Evolutionary conservation across 331 rosid genomes (phyloP).

Genomic region (Malus hybrid): DNA sequence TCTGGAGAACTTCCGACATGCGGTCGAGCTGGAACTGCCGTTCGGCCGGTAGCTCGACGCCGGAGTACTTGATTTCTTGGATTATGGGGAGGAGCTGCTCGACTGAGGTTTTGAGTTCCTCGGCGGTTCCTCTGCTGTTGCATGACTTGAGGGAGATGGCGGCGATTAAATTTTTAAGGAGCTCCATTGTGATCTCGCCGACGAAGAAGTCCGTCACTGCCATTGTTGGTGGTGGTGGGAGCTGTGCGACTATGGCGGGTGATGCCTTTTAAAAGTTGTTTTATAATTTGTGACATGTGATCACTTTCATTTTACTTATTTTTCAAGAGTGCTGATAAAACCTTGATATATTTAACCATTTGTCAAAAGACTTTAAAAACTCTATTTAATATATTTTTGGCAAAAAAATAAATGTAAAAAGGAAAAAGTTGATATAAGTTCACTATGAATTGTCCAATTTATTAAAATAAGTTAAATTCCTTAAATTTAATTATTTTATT

Average conservation of each 20-base stretch:
- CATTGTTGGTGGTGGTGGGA: slow-evolving; percentile 19
- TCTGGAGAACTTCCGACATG: slow-evolving; percentile 45
- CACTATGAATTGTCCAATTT: too few relatives aligned
- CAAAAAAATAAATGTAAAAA: too few relatives aligned
- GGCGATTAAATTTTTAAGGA: slow-evolving; percentile 34
- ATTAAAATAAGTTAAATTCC: too few relatives aligned
- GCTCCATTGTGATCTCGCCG: slow-evolving; percentile 79
- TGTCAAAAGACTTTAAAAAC: too few relatives aligned
- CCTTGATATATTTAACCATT: too few relatives aligned
- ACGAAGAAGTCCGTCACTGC: slow-evolving; percentile 65
- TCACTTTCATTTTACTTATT: neutral
- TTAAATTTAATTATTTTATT: too few relatives aligned
- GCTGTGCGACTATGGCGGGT: neutral
- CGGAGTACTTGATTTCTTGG: slow-evolving; percentile 71
- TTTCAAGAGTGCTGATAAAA: too few relatives aligned
- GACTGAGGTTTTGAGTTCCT: slow-evolving; percentile 29
- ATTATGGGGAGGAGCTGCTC: slow-evolving; percentile 41
- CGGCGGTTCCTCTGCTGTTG: slow-evolving; percentile 52
- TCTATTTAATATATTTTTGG: too few relatives aligned
- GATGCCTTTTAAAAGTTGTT: neutral
- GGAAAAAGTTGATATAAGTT: too few relatives aligned
- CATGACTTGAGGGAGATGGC: slow-evolving; percentile 44
- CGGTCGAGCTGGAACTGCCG: slow-evolving; percentile 66
- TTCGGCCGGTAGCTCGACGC: slow-evolving; percentile 48
- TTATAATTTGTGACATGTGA: neutral